phyloP scores from a whole-genome alignment of 768 basidiomycete species.

The Russula foetens region DNA sequence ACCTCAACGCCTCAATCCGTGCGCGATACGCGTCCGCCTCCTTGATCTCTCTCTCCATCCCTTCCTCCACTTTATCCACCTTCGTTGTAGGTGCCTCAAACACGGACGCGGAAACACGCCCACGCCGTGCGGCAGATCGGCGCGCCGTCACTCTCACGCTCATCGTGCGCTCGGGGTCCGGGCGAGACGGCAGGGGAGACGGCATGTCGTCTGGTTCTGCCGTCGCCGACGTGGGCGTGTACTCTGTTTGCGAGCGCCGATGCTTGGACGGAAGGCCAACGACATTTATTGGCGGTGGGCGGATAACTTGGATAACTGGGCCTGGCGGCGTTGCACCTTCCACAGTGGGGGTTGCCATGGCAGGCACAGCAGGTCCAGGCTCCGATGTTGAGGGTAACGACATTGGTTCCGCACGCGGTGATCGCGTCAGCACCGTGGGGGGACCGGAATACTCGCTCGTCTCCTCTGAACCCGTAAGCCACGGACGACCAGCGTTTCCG shows the following conservation, averaged over 20 bases:
- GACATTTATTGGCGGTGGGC: neutral
- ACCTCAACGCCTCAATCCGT: constrained; percentile 71
- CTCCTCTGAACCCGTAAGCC: constrained; percentile 22
- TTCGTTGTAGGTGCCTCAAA: constrained; percentile 44
- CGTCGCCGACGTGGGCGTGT: neutral
- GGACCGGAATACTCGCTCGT: neutral
- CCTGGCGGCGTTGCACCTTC: neutral
- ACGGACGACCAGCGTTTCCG: constrained; percentile 28
- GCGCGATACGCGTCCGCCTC: constrained; percentile 68
- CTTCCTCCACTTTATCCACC: constrained; percentile 21
- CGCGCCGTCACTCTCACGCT: constrained; percentile 22
- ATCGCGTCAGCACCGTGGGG: neutral
- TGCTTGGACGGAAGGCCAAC: constrained; percentile 7
- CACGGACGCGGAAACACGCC: constrained; percentile 50
- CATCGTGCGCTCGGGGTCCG: constrained; percentile 20
- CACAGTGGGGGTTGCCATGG: neutral
- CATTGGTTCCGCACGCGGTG: constrained; percentile 4
- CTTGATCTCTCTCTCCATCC: constrained; percentile 30
- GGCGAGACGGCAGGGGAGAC: constrained; percentile 18
- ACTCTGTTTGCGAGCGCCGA: constrained; percentile 17
- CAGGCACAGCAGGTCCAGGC: neutral
- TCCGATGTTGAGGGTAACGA: constrained; percentile 1
- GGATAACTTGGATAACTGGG: neutral
- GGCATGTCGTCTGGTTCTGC: constrained; percentile 2
- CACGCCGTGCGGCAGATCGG: constrained; percentile 38